Evolutionary conservation across 495 filamentous ascomycete genomes (phyloP).

Genomic region (Neurospora sp.): DNA sequence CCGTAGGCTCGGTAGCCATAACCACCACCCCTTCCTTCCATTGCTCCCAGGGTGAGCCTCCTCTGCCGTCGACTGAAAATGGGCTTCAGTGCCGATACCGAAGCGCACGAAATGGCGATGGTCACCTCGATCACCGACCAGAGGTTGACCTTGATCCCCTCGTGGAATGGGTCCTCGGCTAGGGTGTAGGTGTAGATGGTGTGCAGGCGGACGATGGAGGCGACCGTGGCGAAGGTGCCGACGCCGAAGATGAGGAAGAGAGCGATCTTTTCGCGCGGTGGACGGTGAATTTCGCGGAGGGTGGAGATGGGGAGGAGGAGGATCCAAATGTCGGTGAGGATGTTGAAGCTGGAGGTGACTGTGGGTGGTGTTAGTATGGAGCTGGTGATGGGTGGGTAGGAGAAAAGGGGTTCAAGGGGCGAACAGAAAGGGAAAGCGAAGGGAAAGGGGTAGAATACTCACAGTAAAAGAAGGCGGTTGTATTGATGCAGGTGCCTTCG

Average conservation of each 20-base stretch:
- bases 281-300: constrained; percentile 33
- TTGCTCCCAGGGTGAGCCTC: not conserved
- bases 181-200: constrained; percentile 26
- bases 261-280: constrained; percentile 33
- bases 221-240: constrained; percentile 34
- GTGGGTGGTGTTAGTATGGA: not conserved
- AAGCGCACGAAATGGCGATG: constrained; percentile 41
- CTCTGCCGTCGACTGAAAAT: constrained; percentile 22
- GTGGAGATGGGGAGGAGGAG: constrained; percentile 39
- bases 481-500: constrained; percentile 35
- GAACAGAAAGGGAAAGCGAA: not conserved
- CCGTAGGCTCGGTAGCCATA: not conserved
- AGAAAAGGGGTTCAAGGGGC: not conserved
- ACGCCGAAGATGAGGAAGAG: constrained; percentile 40
- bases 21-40: not conserved
- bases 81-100: constrained; percentile 36
- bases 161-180: constrained; percentile 22
- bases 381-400: not conserved
- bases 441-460: constrained; percentile 2
- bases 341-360: constrained; percentile 42
- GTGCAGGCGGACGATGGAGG: constrained; percentile 37
- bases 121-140: constrained; percentile 45
- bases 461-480: constrained; percentile 42
- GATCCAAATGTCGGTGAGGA: constrained; percentile 43
- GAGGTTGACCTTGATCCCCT: constrained; percentile 22